A percentile compares a stretch with the other conserved stretches of the same genome.
phyloP scores from a whole-genome alignment of 2,329 filamentous ascomycete species.

The Venturia aucupariae region DNA sequence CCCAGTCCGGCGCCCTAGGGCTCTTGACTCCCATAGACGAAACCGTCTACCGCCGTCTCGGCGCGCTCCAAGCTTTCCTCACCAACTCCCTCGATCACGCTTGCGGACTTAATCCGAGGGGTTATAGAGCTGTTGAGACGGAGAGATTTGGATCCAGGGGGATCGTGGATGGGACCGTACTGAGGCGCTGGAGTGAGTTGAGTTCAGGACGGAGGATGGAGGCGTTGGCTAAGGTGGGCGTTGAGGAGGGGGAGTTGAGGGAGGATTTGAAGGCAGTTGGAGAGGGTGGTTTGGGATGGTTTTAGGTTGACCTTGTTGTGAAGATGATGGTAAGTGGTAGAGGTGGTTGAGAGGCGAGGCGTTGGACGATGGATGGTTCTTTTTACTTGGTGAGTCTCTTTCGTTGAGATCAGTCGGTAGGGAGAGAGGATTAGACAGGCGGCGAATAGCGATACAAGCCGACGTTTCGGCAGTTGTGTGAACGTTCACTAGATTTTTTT shows the following conservation, averaged over 20 bases:
- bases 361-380: too few relatives aligned
- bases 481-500: too few relatives aligned
- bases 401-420: too few relatives aligned
- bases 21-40: constrained; percentile 72
- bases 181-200: constrained; percentile 68
- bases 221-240: constrained; percentile 64
- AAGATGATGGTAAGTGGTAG: too few relatives aligned
- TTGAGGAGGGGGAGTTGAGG: constrained; percentile 56
- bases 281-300: constrained; percentile 54
- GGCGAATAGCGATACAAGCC: too few relatives aligned
- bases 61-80: constrained; percentile 72
- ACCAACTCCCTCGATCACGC: constrained; percentile 65
- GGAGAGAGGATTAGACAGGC: too few relatives aligned
- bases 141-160: constrained; percentile 46
- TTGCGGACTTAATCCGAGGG: constrained; percentile 74
- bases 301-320: too few relatives aligned
- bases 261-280: constrained; percentile 58
- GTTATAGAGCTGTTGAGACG: constrained; percentile 53
- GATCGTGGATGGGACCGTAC: constrained; percentile 68
- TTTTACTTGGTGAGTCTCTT: too few relatives aligned
- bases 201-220: constrained; percentile 62
- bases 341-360: too few relatives aligned
- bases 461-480: too few relatives aligned
- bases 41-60: constrained; percentile 71
- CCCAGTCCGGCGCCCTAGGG: constrained; percentile 65